Percentiles rank a stretch among this genome's conserved stretches.
These are phyloP conservation scores for Eutrema yunnanense DNA, from an alignment of 345 rosid genomes.

Conservation along the genomic window DNA sequence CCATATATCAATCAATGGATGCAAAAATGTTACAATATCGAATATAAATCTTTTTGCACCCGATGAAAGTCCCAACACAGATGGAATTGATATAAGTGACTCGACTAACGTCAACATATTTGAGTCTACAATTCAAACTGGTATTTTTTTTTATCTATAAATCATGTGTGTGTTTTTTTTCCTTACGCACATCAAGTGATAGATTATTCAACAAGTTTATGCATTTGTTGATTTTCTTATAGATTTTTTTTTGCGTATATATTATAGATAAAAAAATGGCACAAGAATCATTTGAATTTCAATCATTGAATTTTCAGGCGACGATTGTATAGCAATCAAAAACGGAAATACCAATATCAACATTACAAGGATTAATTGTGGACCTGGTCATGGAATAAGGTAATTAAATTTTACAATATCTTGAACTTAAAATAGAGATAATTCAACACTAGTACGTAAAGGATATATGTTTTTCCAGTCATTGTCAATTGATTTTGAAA, in stretches of 20 bases:
- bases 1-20: conserved; percentile 28
- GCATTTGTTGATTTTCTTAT: no score
- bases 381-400: conserved; percentile 34
- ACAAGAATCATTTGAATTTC: neutral
- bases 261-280: no score
- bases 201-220: no score
- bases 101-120: conserved; percentile 30
- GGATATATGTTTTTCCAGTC: no score
- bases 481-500: no score
- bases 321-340: conserved; percentile 28
- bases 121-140: conserved; percentile 34
- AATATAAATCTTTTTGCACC: conserved; percentile 37
- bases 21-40: conserved; percentile 28
- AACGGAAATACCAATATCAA: conserved; percentile 16
- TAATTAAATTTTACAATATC: neutral
- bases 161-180: neutral
- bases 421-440: no score
- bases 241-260: no score
- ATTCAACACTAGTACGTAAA: no score
- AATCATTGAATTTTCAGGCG: neutral
- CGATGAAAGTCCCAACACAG: conserved; percentile 45
- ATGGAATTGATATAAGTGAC: conserved; percentile 40
- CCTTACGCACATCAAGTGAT: no score
- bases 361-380: conserved; percentile 19
- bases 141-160: conserved; percentile 12